Conservation (phyloP, 768 basidiomycete species). For the Boletus rubescentipes region DNA sequence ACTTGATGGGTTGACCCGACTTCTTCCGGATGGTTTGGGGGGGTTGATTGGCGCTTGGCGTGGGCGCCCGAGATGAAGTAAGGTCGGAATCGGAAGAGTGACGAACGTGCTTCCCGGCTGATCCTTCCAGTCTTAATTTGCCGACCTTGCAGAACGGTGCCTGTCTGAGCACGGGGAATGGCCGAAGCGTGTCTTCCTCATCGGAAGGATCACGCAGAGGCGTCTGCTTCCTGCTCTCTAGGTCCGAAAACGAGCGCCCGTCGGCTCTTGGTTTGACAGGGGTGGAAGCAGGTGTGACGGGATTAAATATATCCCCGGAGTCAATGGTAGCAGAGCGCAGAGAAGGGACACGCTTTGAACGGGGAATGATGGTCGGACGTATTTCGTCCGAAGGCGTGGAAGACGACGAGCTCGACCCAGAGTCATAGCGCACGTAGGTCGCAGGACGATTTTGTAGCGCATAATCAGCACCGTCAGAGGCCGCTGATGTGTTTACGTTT, state of each 20-base stretch:
- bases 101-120: constrained; percentile 16
- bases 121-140: constrained; percentile 27
- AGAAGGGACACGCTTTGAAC: constrained; percentile 37
- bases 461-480: constrained; percentile 6
- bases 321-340: constrained; percentile 24
- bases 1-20: constrained; percentile 90
- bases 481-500: constrained; percentile 1
- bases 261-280: constrained; percentile 22
- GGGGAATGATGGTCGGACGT: constrained; percentile 36
- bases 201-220: constrained; percentile 31
- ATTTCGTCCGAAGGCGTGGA: constrained; percentile 37
- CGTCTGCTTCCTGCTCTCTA: constrained; percentile 12
- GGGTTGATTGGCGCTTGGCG: background rate
- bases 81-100: constrained; percentile 24
- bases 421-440: constrained; percentile 21
- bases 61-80: background rate
- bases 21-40: constrained; percentile 75
- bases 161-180: constrained; percentile 24
- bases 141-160: constrained; percentile 19
- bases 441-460: constrained; percentile 2
- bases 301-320: constrained; percentile 33
- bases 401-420: constrained; percentile 37
- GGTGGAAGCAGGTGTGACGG: constrained; percentile 43
- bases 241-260: constrained; percentile 11
- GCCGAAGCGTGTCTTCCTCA: constrained; percentile 25